Evolutionary conservation across 2,329 filamentous ascomycete species (phyloP), one percentile per base, ranked within the genome.

Genomic region (Cercospora sesami): DNA sequence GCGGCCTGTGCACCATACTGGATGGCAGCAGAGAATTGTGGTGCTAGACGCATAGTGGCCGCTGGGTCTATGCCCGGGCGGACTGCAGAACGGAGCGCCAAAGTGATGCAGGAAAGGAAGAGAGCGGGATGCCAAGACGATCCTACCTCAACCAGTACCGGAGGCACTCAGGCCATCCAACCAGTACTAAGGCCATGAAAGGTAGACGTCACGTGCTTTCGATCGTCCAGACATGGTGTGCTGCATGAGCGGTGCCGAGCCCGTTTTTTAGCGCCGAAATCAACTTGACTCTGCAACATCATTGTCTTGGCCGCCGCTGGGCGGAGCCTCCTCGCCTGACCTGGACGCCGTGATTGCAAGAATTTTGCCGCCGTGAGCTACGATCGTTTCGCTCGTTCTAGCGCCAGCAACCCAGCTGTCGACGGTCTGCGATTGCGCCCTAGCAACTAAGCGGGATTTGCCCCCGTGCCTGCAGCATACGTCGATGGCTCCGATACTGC

Each of bases 241-340:
- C 55, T 59, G 55, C 55, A 59, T 31, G 55, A 23, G 55, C 55
- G 55, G 55, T 59, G 55, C 55, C 55, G n/a, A 59, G 39, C 60
- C 64, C 65, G 65, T 60, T 18, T 64, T 67, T 67, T 67, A 67
- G 65, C 61, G 65, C 36, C 28, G 30, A 59, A 33, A 7, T 12
- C 28, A 2, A 9, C 28, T 59, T 23, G 26, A 26, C 53, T 62
- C 62, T 31, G 61, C 55, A 30, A 60, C 62, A 39, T 59, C 48
- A 36, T 16, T 26, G 33, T 53, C 59, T 63, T 65, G 63, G 57
- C 62, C 62, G 62, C 61, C 61, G 61, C 61, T 57, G 62, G 62
- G 62, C 62, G 62, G 51, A 64, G 62, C 36, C 51, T 59, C 33
- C 33, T 64, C 62, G 62, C 62, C 21, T 58, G 61, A 57, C 61